These are phyloP conservation scores for Colletotrichum sp. DNA, from an alignment of 2,329 filamentous ascomycete genomes.

Conservation along the genomic window DNA sequence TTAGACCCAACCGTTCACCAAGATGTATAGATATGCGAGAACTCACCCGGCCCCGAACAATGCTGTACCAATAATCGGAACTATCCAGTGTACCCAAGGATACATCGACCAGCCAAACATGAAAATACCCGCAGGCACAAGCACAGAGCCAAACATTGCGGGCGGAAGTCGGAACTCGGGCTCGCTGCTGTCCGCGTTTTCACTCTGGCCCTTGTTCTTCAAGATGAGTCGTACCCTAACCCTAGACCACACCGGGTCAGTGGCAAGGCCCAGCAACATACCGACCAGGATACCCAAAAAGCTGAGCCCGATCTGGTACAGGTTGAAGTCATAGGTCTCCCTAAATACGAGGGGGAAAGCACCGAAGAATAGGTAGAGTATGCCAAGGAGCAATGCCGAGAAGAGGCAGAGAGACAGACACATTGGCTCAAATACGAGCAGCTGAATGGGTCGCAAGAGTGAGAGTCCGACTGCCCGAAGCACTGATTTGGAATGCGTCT, in stretches of 20 bases:
- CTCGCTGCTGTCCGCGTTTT: slow-evolving; percentile 66
- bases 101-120: slow-evolving; percentile 90
- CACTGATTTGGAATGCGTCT: slow-evolving; percentile 74
- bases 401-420: slow-evolving; percentile 81
- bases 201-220: slow-evolving; percentile 55
- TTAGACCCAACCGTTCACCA: background rate
- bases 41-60: slow-evolving; percentile 76
- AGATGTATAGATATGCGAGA: background rate
- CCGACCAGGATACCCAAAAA: slow-evolving; percentile 77
- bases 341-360: slow-evolving; percentile 84
- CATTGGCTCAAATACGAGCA: slow-evolving; percentile 86
- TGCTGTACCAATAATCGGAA: slow-evolving; percentile 75
- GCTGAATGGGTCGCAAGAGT: slow-evolving; percentile 73
- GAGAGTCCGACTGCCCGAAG: slow-evolving; percentile 61
- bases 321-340: slow-evolving; percentile 74
- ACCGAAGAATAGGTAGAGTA: slow-evolving; percentile 90
- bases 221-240: slow-evolving; percentile 63
- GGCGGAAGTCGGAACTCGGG: slow-evolving; percentile 87
- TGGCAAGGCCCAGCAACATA: slow-evolving; percentile 66
- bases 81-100: slow-evolving; percentile 75
- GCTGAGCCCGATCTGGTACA: slow-evolving; percentile 80
- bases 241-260: slow-evolving; percentile 70
- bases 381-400: slow-evolving; percentile 83
- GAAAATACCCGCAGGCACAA: slow-evolving; percentile 84
- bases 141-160: slow-evolving; percentile 73